Evolutionary conservation across 495 filamentous ascomycete genomes (phyloP).

Genomic region (Daldinia vernicosa): DNA sequence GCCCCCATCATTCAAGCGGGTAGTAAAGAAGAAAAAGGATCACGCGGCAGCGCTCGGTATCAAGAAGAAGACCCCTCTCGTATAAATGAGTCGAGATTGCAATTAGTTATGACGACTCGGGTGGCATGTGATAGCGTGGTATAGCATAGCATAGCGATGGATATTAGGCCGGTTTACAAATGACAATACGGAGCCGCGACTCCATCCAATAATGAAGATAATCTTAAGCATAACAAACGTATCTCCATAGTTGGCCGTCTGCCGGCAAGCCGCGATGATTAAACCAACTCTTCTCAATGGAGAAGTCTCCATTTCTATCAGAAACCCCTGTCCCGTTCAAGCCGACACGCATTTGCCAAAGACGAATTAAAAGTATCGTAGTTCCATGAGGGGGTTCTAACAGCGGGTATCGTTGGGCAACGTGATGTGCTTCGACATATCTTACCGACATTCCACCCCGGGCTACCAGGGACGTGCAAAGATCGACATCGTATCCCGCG

Average conservation of each 20-base stretch:
- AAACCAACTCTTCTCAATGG: neutral
- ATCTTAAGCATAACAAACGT: neutral
- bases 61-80: constrained; percentile 79
- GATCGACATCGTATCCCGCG: constrained; percentile 2
- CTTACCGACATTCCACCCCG: neutral
- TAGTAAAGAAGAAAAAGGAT: constrained; percentile 86
- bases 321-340: neutral
- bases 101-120: neutral
- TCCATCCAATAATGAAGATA: neutral
- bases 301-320: neutral
- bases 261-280: neutral
- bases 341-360: neutral
- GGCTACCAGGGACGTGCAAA: constrained; percentile 1
- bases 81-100: constrained; percentile 33
- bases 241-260: neutral
- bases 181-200: neutral
- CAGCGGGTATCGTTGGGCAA: neutral
- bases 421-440: neutral
- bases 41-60: constrained; percentile 77
- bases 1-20: constrained; percentile 77
- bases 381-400: neutral
- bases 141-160: constrained; percentile 25
- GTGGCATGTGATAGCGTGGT: constrained; percentile 9
- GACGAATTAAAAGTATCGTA: neutral
- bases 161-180: constrained; percentile 1